Evolutionary conservation across 345 rosid species (phyloP).

Genomic region (Populus davidiana): DNA sequence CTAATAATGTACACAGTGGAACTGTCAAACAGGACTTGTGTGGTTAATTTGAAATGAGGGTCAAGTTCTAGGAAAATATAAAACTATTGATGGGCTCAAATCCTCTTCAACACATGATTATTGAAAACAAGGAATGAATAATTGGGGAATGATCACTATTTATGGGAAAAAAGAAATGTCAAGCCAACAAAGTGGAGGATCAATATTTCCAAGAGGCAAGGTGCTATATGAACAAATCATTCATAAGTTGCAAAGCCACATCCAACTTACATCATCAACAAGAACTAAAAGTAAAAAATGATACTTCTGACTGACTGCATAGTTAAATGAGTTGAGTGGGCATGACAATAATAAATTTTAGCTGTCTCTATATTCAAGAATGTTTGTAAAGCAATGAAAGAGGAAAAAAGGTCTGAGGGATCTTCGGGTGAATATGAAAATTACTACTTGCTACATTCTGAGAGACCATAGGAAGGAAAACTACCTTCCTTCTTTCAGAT

Average conservation of each 20-base stretch:
- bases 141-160: too few relatives aligned
- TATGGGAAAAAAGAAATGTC: background rate
- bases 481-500: constrained; percentile 88
- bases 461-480: constrained; percentile 16
- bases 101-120: background rate
- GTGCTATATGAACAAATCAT: background rate
- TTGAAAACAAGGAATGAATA: background rate
- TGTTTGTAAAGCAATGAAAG: background rate
- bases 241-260: background rate
- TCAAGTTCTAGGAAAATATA: too few relatives aligned
- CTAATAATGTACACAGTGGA: background rate
- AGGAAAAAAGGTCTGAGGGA: background rate
- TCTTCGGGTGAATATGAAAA: background rate
- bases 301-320: too few relatives aligned
- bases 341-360: too few relatives aligned
- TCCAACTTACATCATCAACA: background rate
- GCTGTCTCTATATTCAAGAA: too few relatives aligned
- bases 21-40: background rate
- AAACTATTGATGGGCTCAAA: background rate
- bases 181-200: background rate
- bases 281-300: too few relatives aligned
- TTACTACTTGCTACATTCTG: background rate
- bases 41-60: background rate
- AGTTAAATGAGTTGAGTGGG: too few relatives aligned
- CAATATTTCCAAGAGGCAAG: background rate